phyloP scores from a whole-genome alignment of 192 early-diverging fungal species.

The Jimgerdemannia lactiflua region DNA sequence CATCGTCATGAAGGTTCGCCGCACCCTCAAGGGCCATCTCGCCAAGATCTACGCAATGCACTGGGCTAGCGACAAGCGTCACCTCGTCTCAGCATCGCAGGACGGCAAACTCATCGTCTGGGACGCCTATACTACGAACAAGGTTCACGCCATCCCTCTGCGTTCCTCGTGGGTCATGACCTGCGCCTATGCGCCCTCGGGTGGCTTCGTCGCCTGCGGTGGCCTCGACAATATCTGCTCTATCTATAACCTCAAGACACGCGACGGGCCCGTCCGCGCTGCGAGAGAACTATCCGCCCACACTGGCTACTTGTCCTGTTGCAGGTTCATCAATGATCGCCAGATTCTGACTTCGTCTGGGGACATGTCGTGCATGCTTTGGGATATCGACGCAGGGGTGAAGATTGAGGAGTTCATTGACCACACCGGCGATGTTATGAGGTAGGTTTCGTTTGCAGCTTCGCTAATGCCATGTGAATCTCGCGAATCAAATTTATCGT shows the following conservation, averaged over 20 bases:
- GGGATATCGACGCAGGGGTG: slow-evolving; percentile 99
- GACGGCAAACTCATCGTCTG: slow-evolving; percentile 99
- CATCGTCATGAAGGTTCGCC: slow-evolving; percentile 89
- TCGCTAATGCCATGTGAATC: too few species aligned
- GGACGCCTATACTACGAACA: slow-evolving; percentile 99
- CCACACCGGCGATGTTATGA: slow-evolving; percentile 99
- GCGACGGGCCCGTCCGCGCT: slow-evolving; percentile 91
- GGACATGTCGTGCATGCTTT: slow-evolving; percentile 99
- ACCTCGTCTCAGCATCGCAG: slow-evolving; percentile 97
- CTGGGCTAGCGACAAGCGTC: slow-evolving; percentile 77
- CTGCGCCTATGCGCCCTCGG: slow-evolving; percentile 97
- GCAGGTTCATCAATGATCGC: slow-evolving; percentile 93
- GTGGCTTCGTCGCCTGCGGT: slow-evolving; percentile 98
- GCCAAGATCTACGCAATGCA: slow-evolving; percentile 93
- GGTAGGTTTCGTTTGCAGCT: slow-evolving; percentile 22
- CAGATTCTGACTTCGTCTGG: slow-evolving; percentile 96
- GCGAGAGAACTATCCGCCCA: slow-evolving; percentile 96
- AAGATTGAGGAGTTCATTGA: slow-evolving; percentile 97
- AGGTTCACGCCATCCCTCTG: slow-evolving; percentile 97
- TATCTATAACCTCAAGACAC: slow-evolving; percentile 96
- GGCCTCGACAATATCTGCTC: slow-evolving; percentile 99
- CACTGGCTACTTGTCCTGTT: slow-evolving; percentile 97
- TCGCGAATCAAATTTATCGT: too few species aligned
- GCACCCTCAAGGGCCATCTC: slow-evolving; percentile 97
- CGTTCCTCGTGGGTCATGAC: slow-evolving; percentile 99